These are phyloP conservation scores for Pythium aphanidermatum DNA, from an alignment of 352 stramenopile species.

Conservation along the genomic window DNA sequence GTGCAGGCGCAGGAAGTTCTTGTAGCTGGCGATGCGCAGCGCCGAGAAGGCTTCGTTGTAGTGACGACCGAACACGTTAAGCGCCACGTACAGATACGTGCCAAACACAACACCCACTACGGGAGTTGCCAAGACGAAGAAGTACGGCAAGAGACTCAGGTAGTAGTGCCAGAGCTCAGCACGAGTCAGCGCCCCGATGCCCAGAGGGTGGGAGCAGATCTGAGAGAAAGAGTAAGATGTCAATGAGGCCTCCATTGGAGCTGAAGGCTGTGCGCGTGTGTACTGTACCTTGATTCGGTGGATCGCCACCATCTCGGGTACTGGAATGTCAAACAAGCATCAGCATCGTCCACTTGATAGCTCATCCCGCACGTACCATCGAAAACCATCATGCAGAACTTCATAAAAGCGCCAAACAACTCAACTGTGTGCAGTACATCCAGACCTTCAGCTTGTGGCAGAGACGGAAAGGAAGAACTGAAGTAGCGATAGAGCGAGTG, in stretches of 20 bases:
- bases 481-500: constrained; percentile 79
- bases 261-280: too few species aligned
- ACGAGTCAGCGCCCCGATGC: constrained; percentile 50
- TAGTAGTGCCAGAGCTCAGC: constrained; percentile 84
- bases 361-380: constrained; percentile 57
- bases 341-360: constrained; percentile 2
- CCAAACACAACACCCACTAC: constrained; percentile 79
- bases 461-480: constrained; percentile 63
- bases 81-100: constrained; percentile 75
- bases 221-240: constrained; percentile 7
- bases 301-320: constrained; percentile 77
- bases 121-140: constrained; percentile 78
- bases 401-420: constrained; percentile 64
- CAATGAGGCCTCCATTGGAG: too few species aligned
- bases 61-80: constrained; percentile 82
- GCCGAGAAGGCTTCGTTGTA: constrained; percentile 90
- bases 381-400: constrained; percentile 79
- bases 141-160: constrained; percentile 81
- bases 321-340: constrained; percentile 21
- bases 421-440: constrained; percentile 58
- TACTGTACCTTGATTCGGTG: constrained; percentile 76
- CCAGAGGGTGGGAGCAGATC: constrained; percentile 48
- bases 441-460: constrained; percentile 53
- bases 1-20: constrained; percentile 84
- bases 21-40: constrained; percentile 85